Percentiles rank a stretch among this genome's conserved stretches.
Conservation (phyloP, 73 alveolate species). For the Paramecium octaurelia region DNA sequence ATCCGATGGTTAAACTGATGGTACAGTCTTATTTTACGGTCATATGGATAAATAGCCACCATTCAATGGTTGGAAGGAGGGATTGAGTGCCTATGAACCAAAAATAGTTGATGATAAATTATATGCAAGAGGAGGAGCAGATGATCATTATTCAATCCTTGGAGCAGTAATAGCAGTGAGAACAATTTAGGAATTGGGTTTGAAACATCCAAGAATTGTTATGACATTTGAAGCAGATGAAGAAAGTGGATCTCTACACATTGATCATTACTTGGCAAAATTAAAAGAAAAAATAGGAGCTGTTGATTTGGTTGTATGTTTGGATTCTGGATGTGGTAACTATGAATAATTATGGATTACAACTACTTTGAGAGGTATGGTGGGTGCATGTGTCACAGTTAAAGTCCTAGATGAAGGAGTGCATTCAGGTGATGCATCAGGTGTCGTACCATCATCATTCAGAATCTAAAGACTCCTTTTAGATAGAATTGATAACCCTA, state of each 20-base stretch:
- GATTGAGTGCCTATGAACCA: constrained; percentile 72
- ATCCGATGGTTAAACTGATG: constrained; percentile 40
- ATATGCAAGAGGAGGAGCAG: constrained; percentile 92
- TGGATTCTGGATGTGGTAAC: constrained; percentile 88
- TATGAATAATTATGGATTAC: constrained; percentile 88
- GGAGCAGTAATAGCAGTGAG: constrained; percentile 84
- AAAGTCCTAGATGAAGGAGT: constrained; percentile 76
- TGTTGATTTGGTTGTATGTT: constrained; percentile 84
- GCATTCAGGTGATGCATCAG: constrained; percentile 94
- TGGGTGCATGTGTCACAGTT: constrained; percentile 78
- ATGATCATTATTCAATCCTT: constrained; percentile 92
- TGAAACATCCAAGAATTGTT: constrained; percentile 85
- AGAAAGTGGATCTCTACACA: constrained; percentile 88
- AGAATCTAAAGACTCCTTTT: constrained; percentile 80
- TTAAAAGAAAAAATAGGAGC: constrained; percentile 70
- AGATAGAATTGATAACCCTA: constrained; percentile 86
- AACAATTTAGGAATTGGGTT: constrained; percentile 68
- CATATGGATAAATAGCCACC: constrained; percentile 85
- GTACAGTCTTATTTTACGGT: constrained; percentile 75
- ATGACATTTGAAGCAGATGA: constrained; percentile 92
- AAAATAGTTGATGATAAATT: constrained; percentile 74
- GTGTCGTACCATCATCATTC: constrained; percentile 93
- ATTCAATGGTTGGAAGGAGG: constrained; percentile 79
- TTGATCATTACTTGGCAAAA: constrained; percentile 75
- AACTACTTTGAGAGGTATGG: constrained; percentile 84